Base-by-base conservation (phyloP, 768 basidiomycete genomes). In the Tricholoma matsutake region DNA sequence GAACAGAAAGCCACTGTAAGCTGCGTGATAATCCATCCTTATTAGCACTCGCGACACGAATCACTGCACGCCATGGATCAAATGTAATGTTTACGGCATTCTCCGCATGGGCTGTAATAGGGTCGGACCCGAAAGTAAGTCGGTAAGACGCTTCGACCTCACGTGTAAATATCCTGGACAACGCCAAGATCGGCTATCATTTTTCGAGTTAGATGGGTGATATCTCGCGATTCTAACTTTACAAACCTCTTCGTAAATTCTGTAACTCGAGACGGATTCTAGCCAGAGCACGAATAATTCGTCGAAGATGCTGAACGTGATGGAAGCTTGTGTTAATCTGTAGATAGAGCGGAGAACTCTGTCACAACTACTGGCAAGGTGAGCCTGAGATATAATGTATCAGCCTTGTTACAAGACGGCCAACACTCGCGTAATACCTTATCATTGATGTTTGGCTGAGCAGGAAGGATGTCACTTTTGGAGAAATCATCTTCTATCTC, bases 271-370 rank as follows among this genome's bases (percentile, higher is more conserved):
- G 5, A 81, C 73, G 14, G 76, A 72, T 51, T 85, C 76, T 41
- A 91, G 72, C 87, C 89, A 91, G 34, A 74, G 74, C 49, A 83
- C 65, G 65, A 89, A 83, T 29, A 91, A 65, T 56, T 78, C 77
- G 56, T 89, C 85, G 64, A 87, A 84, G 7, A 78, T 71, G 16
- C 78, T 82, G 73, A 87, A 89, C 35, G 82, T 70, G 9, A 86
- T 77, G 6, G 79, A 79, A 29, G 73, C 72, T 53, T 87, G 84
- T 6, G 75, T 77, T 8, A 91, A 68, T 64, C 82, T 83, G 49
- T 81, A 77, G 51, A 91, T 81, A 37, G 73, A 73, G 28, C 81
- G 80, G 39, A 91, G 74, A 35, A 78, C 68, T 47, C 69, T 71
- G 58, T 86, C 84, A 56, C 72, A 78, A 29, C 64, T 65, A 25